Conservation (phyloP, 2,329 filamentous ascomycete species). For the Hysterium pulicare region DNA sequence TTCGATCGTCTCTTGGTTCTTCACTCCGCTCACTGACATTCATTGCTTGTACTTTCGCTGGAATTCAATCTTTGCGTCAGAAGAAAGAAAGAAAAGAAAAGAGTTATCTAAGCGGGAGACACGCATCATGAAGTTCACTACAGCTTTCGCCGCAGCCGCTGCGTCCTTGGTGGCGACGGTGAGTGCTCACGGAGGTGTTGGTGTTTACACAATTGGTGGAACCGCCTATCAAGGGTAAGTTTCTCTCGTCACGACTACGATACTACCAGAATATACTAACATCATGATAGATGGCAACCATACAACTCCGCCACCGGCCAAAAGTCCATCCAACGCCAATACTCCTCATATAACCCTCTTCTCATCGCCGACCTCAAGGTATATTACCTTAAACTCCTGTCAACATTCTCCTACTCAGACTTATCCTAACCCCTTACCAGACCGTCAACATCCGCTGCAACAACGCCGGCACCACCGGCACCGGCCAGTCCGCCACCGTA, state of each 20-base stretch:
- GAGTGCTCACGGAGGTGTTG: constrained; percentile 27
- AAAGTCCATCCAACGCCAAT: constrained; percentile 27
- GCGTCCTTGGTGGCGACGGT: constrained; percentile 17
- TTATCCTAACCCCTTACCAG: constrained; percentile 10
- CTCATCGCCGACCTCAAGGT: constrained; percentile 24
- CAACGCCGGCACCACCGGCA: constrained; percentile 24
- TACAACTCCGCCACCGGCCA: constrained; percentile 26
- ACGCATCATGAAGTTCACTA: constrained; percentile 21
- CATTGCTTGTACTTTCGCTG: background rate
- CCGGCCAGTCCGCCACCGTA: constrained; percentile 42
- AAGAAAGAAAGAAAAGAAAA: background rate
- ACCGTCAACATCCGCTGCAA: constrained; percentile 31
- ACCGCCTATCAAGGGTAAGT: constrained; percentile 23
- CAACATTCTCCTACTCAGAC: background rate
- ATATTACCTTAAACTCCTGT: background rate
- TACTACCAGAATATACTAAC: background rate
- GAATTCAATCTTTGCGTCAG: background rate
- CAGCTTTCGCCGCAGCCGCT: constrained; percentile 14
- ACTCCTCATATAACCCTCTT: constrained; percentile 24
- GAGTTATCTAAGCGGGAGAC: constrained; percentile 8
- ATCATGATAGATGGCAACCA: constrained; percentile 21
- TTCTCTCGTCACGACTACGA: background rate
- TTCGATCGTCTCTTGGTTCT: too few species aligned
- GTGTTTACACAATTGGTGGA: constrained; percentile 21
- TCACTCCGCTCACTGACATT: background rate